Evolutionary conservation across 345 rosid species (phyloP).

Genomic region (Dovyalis caffra): DNA sequence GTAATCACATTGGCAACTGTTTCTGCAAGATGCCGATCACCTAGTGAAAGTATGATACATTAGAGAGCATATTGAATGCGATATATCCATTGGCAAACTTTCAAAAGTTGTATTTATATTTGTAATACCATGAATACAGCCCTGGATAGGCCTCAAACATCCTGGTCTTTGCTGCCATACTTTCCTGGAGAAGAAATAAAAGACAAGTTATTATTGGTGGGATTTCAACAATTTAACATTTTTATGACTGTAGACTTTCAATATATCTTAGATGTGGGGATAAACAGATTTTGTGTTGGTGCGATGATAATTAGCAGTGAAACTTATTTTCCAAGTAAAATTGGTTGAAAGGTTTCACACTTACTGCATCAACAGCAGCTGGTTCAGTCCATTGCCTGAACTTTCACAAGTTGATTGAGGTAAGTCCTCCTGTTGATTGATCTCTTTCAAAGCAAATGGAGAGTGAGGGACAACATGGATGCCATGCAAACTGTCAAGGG

Average conservation of each 20-base stretch:
- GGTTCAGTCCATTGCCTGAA: constrained; percentile 45
- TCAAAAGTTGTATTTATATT: neutral
- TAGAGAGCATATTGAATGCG: constrained; percentile 1
- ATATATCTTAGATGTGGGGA: neutral
- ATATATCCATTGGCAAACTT: neutral
- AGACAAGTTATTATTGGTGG: neutral
- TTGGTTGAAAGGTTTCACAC: constrained; percentile 19
- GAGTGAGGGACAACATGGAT: constrained; percentile 69
- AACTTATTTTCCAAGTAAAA: neutral
- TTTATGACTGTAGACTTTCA: neutral
- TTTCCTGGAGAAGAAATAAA: constrained; percentile 47
- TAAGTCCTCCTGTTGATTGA: constrained; percentile 45
- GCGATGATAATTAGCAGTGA: neutral
- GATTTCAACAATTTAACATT: neutral
- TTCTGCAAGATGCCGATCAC: constrained; percentile 67
- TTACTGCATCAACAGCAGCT: constrained; percentile 60
- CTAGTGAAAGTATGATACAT: constrained; percentile 32
- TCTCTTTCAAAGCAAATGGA: constrained; percentile 54
- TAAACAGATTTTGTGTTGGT: neutral
- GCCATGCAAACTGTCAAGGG: constrained; percentile 76
- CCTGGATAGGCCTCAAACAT: constrained; percentile 73
- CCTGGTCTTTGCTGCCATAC: constrained; percentile 94
- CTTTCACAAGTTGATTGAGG: constrained; percentile 36
- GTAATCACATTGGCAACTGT: constrained; percentile 79
- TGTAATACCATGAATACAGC: constrained; percentile 53